phyloP scores from a whole-genome alignment of 2,329 filamentous ascomycete species.

The Gaeumannomyces sp. region DNA sequence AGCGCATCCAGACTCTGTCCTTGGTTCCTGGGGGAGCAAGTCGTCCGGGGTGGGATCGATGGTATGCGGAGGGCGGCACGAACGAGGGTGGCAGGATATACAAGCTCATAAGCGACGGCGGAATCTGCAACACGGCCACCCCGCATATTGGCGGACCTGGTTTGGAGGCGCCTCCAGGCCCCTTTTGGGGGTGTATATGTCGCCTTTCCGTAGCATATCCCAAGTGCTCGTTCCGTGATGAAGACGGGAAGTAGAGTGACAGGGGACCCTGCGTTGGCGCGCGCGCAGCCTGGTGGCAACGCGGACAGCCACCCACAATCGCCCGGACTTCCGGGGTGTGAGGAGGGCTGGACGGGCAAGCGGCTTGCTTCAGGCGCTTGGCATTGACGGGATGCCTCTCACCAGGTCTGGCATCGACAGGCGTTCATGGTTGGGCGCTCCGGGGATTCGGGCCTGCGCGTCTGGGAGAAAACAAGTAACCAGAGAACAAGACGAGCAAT shows the following conservation, averaged over 20 bases:
- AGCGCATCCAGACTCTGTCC: neutral
- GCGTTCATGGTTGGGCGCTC: neutral
- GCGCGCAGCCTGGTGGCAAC: neutral
- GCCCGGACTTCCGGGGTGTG: neutral
- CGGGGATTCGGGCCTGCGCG: neutral
- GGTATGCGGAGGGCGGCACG: too few relatives aligned
- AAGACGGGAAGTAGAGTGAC: neutral
- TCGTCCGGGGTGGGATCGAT: neutral
- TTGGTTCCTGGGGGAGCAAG: neutral
- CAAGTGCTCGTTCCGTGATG: neutral
- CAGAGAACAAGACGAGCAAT: neutral
- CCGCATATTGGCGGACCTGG: slow-evolving; percentile 10
- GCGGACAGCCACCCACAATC: neutral
- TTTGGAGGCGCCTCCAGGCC: neutral
- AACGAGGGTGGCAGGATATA: neutral
- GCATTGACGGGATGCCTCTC: neutral
- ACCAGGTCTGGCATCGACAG: neutral
- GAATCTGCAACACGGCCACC: slow-evolving; percentile 7
- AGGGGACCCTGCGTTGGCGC: neutral
- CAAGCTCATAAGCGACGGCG: slow-evolving; percentile 8
- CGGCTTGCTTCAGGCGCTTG: neutral
- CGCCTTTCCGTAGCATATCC: neutral
- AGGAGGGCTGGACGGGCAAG: neutral
- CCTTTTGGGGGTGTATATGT: neutral
- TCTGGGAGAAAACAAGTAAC: neutral